A percentile compares a stretch with the other conserved stretches of the same genome.
Conservation (phyloP, 805 yeast species). For the Helenozyma rhizophorensis region DNA sequence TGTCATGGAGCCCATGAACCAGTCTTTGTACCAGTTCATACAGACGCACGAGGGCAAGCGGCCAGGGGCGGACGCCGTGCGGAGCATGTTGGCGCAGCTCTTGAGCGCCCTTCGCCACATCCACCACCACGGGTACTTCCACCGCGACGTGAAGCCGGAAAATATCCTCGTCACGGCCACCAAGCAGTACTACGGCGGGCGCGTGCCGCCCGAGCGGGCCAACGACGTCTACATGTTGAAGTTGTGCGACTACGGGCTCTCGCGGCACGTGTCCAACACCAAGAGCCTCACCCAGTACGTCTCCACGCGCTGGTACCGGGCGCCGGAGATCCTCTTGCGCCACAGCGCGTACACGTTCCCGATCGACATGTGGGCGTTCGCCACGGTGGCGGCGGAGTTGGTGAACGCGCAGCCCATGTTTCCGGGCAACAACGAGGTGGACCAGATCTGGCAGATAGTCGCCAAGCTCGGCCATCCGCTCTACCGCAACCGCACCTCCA, state of each 20-base stretch:
- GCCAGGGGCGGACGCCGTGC: conserved; percentile 54
- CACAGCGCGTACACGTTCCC: conserved; percentile 61
- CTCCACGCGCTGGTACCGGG: conserved; percentile 82
- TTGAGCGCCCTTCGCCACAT: conserved; percentile 78
- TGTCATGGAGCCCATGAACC: conserved; percentile 86
- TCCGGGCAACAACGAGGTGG: conserved; percentile 77
- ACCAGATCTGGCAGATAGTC: conserved; percentile 69
- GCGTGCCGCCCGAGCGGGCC: conserved; percentile 38
- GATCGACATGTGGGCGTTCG: conserved; percentile 85
- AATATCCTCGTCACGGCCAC: conserved; percentile 72
- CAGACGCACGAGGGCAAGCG: conserved; percentile 51
- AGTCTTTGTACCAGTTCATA: conserved; percentile 75
- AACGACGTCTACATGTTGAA: conserved; percentile 57
- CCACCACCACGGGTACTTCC: conserved; percentile 64
- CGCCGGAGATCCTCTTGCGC: conserved; percentile 74
- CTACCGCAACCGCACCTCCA: conserved; percentile 17
- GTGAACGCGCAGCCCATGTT: conserved; percentile 74
- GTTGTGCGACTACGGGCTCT: conserved; percentile 77
- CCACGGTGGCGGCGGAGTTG: conserved; percentile 69
- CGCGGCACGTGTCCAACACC: conserved; percentile 52
- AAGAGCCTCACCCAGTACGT: conserved; percentile 70
- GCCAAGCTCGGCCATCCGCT: conserved; percentile 72
- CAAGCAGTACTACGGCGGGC: conserved; percentile 46
- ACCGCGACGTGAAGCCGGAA: conserved; percentile 93
- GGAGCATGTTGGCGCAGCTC: conserved; percentile 66